phyloP scores from a whole-genome alignment of 2,329 filamentous ascomycete species.

The Neofusicoccum umdonicola region DNA sequence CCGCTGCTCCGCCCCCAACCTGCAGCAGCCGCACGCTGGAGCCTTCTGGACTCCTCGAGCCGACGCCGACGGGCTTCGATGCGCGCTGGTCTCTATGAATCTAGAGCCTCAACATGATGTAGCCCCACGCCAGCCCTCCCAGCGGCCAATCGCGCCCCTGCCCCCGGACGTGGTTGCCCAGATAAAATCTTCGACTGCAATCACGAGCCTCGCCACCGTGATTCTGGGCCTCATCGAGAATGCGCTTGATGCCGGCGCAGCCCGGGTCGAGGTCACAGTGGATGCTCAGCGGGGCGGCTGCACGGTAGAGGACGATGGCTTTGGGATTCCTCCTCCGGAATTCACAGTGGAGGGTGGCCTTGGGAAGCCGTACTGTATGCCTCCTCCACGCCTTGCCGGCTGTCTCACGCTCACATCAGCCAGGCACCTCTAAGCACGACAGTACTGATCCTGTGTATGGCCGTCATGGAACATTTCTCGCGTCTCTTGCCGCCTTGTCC shows the following conservation, averaged over 20 bases:
- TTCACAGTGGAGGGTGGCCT: constrained; percentile 70
- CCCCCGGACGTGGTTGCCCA: constrained; percentile 70
- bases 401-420: constrained; percentile 20
- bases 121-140: constrained; percentile 2
- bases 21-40: background rate
- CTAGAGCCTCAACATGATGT: constrained; percentile 8
- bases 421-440: constrained; percentile 75
- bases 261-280: constrained; percentile 65
- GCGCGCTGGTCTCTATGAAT: constrained; percentile 10
- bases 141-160: constrained; percentile 59
- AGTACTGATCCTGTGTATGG: constrained; percentile 56
- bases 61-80: background rate
- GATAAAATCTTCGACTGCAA: constrained; percentile 79
- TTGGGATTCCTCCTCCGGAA: constrained; percentile 70
- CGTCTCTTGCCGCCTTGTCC: constrained; percentile 73
- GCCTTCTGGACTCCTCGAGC: background rate
- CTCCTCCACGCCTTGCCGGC: constrained; percentile 21
- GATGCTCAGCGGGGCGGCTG: constrained; percentile 77
- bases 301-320: constrained; percentile 78
- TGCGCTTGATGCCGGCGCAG: constrained; percentile 75
- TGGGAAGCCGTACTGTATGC: constrained; percentile 68
- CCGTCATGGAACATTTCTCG: constrained; percentile 69
- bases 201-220: constrained; percentile 71
- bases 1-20: background rate
- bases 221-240: constrained; percentile 75